A percentile compares a stretch with the other conserved stretches of the same genome.
phyloP scores from a whole-genome alignment of 23 red algal species.

The Gracilaria caudata region DNA sequence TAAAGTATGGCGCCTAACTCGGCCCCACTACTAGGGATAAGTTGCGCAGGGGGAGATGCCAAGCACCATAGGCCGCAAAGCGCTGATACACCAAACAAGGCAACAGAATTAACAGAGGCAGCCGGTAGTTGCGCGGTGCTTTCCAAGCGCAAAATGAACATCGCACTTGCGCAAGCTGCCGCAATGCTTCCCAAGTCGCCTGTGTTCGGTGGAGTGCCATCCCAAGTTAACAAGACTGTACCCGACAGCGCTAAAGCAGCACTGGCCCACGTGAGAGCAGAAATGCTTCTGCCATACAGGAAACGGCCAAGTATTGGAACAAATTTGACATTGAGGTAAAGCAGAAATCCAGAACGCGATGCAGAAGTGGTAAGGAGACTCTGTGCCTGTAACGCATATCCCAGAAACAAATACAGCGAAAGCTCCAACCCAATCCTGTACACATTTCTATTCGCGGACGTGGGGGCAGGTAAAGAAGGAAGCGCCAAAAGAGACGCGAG shows the following conservation, averaged over 20 bases:
- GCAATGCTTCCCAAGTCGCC: constrained; percentile 84
- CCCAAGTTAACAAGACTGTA: constrained; percentile 84
- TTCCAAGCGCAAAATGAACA: constrained; percentile 94
- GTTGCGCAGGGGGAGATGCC: neutral
- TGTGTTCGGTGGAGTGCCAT: constrained; percentile 60
- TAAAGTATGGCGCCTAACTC: constrained; percentile 65
- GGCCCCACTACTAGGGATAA: constrained; percentile 8
- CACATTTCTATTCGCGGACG: neutral
- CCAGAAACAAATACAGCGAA: constrained; percentile 86
- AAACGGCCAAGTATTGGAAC: constrained; percentile 84
- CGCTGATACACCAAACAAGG: constrained; percentile 62
- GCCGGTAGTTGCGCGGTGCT: constrained; percentile 31
- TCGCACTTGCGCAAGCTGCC: constrained; percentile 79
- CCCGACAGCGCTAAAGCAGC: constrained; percentile 83
- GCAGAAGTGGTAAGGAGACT: constrained; percentile 84
- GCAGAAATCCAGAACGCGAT: constrained; percentile 84
- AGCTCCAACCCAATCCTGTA: constrained; percentile 67
- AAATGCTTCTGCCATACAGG: constrained; percentile 75
- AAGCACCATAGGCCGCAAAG: constrained; percentile 64
- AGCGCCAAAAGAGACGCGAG: constrained; percentile 56
- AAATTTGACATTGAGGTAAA: constrained; percentile 98
- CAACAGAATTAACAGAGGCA: constrained; percentile 45
- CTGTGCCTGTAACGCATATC: constrained; percentile 87
- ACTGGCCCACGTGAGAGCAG: constrained; percentile 64
- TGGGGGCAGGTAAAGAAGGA: constrained; percentile 31